Conservation (phyloP, 495 filamentous ascomycete genomes). For the Neurospora sp. region DNA sequence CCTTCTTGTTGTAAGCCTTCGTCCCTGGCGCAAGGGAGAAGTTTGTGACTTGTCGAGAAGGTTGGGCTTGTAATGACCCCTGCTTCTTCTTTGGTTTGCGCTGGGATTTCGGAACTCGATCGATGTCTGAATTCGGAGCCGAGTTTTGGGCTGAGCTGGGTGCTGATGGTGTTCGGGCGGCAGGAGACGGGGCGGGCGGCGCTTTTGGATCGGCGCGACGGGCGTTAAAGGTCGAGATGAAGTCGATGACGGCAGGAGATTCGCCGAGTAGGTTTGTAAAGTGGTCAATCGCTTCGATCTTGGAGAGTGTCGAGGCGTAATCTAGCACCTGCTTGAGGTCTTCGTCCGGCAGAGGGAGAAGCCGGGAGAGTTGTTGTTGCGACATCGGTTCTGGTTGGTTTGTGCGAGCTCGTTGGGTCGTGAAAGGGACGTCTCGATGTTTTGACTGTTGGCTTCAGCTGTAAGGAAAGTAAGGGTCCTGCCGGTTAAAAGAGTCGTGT, state of each 20-base stretch:
- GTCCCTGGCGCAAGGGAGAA: conserved; percentile 25
- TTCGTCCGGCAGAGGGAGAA: conserved; percentile 76
- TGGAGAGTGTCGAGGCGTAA: conserved; percentile 61
- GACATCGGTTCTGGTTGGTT: conserved; percentile 39
- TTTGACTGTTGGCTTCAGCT: too few species aligned
- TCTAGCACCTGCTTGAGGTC: conserved; percentile 73
- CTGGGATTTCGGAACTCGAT: conserved; percentile 20
- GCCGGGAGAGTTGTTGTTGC: conserved; percentile 56
- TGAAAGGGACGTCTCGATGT: too few species aligned
- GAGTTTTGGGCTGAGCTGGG: conserved; percentile 16
- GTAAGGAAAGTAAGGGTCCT: too few species aligned
- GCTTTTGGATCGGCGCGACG: conserved; percentile 44
- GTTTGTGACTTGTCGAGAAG: conserved; percentile 55
- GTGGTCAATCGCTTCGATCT: conserved; percentile 66
- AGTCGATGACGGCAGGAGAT: conserved; percentile 74
- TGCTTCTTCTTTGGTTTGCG: conserved; percentile 47
- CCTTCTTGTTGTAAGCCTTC: conserved; percentile 15
- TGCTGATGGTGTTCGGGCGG: conserved; percentile 1
- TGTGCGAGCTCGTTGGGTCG: too few species aligned
- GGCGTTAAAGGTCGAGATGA: conserved; percentile 84
- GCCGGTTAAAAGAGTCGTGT: too few species aligned
- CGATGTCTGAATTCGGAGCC: conserved; percentile 5
- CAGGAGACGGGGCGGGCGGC: not conserved
- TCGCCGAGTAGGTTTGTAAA: conserved; percentile 84
- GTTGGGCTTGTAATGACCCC: conserved; percentile 47